A percentile compares a stretch with the other conserved stretches of the same genome.
These are phyloP conservation scores for Emergomyces pasteurianus DNA, from an alignment of 2,329 filamentous ascomycete species.

Conservation along the genomic window DNA sequence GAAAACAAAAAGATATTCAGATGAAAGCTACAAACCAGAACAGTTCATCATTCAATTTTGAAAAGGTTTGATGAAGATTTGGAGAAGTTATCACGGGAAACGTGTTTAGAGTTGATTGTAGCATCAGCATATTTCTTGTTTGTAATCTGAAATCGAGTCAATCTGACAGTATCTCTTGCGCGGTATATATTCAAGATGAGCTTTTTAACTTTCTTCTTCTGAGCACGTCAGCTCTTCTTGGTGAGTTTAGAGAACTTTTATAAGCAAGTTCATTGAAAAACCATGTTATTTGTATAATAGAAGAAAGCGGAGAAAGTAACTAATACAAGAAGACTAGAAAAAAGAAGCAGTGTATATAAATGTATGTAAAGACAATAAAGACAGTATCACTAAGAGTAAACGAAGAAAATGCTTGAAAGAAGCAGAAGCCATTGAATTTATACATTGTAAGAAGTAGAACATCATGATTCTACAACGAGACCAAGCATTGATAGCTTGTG, in stretches of 20 bases:
- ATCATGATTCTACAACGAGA: not conserved
- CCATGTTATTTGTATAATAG: not conserved
- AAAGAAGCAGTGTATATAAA: not conserved
- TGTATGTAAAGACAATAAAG: not conserved
- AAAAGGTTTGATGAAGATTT: too few species aligned
- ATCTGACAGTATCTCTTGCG: not conserved
- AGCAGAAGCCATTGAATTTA: not conserved
- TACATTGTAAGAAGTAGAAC: not conserved
- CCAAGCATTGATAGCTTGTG: not conserved
- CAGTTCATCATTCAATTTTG: too few species aligned
- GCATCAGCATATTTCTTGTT: constrained; percentile 6
- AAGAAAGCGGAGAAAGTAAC: not conserved
- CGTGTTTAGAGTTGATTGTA: too few species aligned
- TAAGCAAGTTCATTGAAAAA: not conserved
- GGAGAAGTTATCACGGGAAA: too few species aligned
- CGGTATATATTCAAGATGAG: not conserved
- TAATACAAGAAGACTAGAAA: not conserved
- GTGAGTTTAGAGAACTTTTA: not conserved
- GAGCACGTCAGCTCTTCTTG: not conserved
- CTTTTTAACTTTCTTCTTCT: not conserved
- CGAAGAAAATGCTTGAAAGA: not conserved
- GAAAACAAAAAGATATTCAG: too few species aligned
- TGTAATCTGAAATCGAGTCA: not conserved
- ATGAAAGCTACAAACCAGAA: too few species aligned
- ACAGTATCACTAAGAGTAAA: not conserved